A percentile compares a stretch with the other conserved stretches of the same genome.
These are phyloP conservation scores for Cutaneotrichosporon cyanovorans DNA, from an alignment of 1,284 basidiomycete species.

Conservation along the genomic window DNA sequence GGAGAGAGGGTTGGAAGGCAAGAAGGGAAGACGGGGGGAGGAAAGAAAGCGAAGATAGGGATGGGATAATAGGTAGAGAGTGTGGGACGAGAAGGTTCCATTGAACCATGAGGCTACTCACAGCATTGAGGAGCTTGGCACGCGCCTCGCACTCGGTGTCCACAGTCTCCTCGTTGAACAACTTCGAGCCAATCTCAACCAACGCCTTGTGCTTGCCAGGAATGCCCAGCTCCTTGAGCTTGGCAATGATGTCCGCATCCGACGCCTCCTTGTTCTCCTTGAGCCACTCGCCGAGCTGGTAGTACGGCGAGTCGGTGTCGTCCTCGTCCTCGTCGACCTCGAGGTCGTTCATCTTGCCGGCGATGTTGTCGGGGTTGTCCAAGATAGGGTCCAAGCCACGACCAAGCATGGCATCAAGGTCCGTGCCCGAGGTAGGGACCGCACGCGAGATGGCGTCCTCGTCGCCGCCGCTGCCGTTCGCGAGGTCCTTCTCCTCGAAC, in stretches of 20 bases:
- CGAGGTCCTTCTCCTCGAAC: slow-evolving; percentile 35
- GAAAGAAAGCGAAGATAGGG: no score
- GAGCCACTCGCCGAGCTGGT: slow-evolving; percentile 77
- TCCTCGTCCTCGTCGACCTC: slow-evolving; percentile 78
- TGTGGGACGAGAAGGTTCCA: no score
- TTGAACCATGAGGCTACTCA: no score
- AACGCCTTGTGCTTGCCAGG: slow-evolving; percentile 94
- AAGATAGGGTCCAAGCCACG: slow-evolving; percentile 29
- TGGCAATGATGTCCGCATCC: slow-evolving; percentile 64
- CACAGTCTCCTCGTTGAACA: slow-evolving; percentile 65
- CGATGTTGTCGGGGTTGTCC: slow-evolving; percentile 51
- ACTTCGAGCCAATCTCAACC: slow-evolving; percentile 73
- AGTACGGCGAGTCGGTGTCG: slow-evolving; percentile 76
- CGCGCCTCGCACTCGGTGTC: slow-evolving; percentile 66
- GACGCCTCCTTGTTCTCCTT: slow-evolving; percentile 57
- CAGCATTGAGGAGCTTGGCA: slow-evolving; percentile 71
- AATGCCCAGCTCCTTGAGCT: slow-evolving; percentile 84
- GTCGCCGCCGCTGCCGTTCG: slow-evolving; percentile 25
- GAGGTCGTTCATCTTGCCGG: slow-evolving; percentile 71
- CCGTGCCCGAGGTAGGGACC: slow-evolving; percentile 37
- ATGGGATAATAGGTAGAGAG: no score
- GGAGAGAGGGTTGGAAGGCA: neutral
- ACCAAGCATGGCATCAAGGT: slow-evolving; percentile 37
- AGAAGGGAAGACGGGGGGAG: slow-evolving; percentile 1
- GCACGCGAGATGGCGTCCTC: slow-evolving; percentile 4